Percentiles rank a stretch among this genome's conserved stretches.
Evolutionary conservation across 2,329 filamentous ascomycete genomes (phyloP).

Genomic region (Proliferodiscus dingleyae): DNA sequence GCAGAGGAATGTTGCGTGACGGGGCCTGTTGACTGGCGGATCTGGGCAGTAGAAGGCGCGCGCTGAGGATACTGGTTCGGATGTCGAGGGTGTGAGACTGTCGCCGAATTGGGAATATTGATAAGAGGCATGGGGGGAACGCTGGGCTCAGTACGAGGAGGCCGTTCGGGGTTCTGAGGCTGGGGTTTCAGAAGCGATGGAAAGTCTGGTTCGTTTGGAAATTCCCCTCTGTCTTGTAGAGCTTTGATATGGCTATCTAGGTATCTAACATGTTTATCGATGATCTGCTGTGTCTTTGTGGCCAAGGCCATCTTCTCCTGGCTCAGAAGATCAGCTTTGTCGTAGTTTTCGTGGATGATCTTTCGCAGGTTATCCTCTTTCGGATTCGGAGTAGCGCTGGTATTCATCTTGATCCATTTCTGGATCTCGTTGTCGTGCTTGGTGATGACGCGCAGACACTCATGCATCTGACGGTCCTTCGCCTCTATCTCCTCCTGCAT

Average conservation of each 20-base stretch:
- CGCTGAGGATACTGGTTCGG: constrained; percentile 26
- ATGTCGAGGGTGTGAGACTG: constrained; percentile 22
- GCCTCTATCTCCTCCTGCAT: constrained; percentile 78
- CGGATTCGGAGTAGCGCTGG: constrained; percentile 67
- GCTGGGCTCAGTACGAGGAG: constrained; percentile 18
- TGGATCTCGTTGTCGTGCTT: constrained; percentile 72
- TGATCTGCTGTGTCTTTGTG: constrained; percentile 54
- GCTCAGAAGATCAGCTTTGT: constrained; percentile 64
- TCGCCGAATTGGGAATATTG: constrained; percentile 22
- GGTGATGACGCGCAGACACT: constrained; percentile 63
- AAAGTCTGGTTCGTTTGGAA: constrained; percentile 47
- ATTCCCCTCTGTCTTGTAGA: constrained; percentile 55
- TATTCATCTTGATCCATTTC: constrained; percentile 74
- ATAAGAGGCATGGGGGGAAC: constrained; percentile 19
- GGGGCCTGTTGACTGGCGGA: constrained; percentile 17
- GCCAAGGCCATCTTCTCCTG: constrained; percentile 69
- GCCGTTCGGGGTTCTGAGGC: constrained; percentile 42
- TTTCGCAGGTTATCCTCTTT: constrained; percentile 67
- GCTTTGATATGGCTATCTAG: constrained; percentile 60
- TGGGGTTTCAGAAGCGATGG: constrained; percentile 58
- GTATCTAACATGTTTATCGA: constrained; percentile 59
- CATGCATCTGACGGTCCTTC: constrained; percentile 69
- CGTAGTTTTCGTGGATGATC: constrained; percentile 63
- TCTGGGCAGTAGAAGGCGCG: constrained; percentile 18
- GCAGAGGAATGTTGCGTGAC: constrained; percentile 41